Evolutionary conservation across 345 rosid genomes (phyloP), one percentile per base, ranked within the genome.

Genomic region (Erodium maritimum): DNA sequence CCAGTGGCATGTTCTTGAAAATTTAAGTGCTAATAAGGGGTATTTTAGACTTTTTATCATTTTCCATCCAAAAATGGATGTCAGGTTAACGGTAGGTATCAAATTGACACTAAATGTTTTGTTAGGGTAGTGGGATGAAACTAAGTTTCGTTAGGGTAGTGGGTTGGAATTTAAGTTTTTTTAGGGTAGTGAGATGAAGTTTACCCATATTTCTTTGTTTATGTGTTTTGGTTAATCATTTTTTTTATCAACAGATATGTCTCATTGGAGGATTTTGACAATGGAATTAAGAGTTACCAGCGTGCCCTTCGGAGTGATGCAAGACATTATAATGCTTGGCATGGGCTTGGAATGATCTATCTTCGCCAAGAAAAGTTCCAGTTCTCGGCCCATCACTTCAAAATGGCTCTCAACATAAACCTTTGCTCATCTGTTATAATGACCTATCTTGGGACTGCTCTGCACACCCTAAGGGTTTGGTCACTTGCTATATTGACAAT

Each of bases 291-390:
- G 79, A 77, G 96, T 76, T 93, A 89, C 66, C 99, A 89, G 63
- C 85, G 73, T 67, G 97, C 99, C 66, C 91, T 93, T 48, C 65
- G 84, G 61, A 78, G 89, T 62, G 99, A 93, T 82, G 65, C 84
- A 57, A 87, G 99, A 69, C 99, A 93, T 71, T 93, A 93, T 67
- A 93, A 93, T 34, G 67, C 99, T 8, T 93, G 96, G 96, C 87
- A 93, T 71, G 99, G 99, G 46, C 94, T 93, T 65, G 99, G 97
- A 63, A 86, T 89, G 94, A 76, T 89, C 60, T 89, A 77, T 66
- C 91, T 93, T 61, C 89, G 96, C 60, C 96, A 89, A 74, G 99
- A 93, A 77, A 89, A 89, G 75, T 76, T 82, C 56, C 91, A 89
- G 69, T 93, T 93, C 73, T 79, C 99, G 0, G 96, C 89, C 84